phyloP scores from a whole-genome alignment of 139 green algal species.

The Closterium sp. region DNA sequence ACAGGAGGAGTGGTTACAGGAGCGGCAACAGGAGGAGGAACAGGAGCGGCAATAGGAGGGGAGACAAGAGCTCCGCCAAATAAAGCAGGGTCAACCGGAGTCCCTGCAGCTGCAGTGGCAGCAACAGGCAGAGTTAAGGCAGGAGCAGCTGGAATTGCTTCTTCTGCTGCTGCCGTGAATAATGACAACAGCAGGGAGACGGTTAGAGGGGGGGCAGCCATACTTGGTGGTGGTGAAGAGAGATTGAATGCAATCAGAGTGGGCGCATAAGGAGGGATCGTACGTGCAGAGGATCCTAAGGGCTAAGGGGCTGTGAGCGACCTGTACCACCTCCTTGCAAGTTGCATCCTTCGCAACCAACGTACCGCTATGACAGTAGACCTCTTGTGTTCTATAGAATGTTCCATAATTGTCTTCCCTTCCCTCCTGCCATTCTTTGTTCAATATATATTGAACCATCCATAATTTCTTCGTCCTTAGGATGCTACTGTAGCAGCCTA shows the following conservation, averaged over 20 bases:
- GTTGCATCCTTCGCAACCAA: too few species aligned
- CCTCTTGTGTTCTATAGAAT: background rate
- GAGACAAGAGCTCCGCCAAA: background rate
- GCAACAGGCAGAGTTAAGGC: background rate
- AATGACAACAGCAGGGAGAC: too few species aligned
- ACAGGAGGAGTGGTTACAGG: background rate
- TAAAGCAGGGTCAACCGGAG: background rate
- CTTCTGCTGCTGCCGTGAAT: background rate
- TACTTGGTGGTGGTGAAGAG: too few species aligned
- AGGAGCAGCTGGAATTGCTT: background rate
- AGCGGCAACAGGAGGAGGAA: background rate
- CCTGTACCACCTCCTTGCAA: background rate
- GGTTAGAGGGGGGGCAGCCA: too few species aligned
- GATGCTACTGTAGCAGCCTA: too few species aligned
- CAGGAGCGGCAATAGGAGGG: background rate
- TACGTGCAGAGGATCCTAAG: too few species aligned
- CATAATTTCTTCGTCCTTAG: too few species aligned
- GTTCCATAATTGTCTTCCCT: background rate
- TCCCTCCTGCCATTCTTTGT: background rate
- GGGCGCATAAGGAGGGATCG: too few species aligned
- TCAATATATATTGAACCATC: background rate
- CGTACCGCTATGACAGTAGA: too few species aligned
- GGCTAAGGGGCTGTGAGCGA: too few species aligned
- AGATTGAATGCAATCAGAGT: too few species aligned
- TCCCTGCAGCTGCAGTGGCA: background rate